Evolutionary conservation across 257 asterid genomes (phyloP), one percentile per base, ranked within the genome.

Genomic region (Nicotiana noctiflora): DNA sequence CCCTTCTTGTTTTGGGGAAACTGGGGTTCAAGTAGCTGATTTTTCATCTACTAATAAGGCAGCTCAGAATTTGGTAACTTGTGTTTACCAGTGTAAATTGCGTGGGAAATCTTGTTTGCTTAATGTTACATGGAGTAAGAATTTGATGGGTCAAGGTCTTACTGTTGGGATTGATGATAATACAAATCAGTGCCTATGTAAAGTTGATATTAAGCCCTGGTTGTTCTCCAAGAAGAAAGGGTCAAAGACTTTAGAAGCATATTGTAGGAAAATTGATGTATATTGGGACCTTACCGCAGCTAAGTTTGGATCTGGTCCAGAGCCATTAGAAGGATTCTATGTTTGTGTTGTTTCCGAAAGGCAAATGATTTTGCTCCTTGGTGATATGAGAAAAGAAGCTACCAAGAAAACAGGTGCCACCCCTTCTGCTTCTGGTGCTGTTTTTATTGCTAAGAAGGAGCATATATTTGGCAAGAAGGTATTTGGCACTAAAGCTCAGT

Each of bases 1-100:
- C 44, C 91, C 91, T 84, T 86, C 91, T 55, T 88, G 91, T 85
- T 88, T 88, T 81, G 90, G 90, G 57, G 91, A 88, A 86, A 88
- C 82, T 82, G 91, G 91, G 77, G 90, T 88, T 79, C 91, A 88
- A 80, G 91, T 88, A 57, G 91, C 90, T 52, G 91, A 88, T 79
- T 82, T 84, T 80, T 85, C 91, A 57, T 88, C 87, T 77, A 75
- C 64, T 59, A 85, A 81, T 64, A 88, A 81, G 79, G 87, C 79
- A 34, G 84, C 86, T 5, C 91, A 88, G 78, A 88, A 86, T 83
- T 77, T 88, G 86, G 91, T 83, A 15, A 81, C 85, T 74, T 85
- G 84, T 79, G 83, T 84, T 1, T 88, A 88, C 82, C 88, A 85
- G 44, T 86, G 90, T 85, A 64, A 81, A 67, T 79, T 88, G 64